phyloP scores from a whole-genome alignment of 352 stramenopile genomes.

The Globisporangium parvum region DNA sequence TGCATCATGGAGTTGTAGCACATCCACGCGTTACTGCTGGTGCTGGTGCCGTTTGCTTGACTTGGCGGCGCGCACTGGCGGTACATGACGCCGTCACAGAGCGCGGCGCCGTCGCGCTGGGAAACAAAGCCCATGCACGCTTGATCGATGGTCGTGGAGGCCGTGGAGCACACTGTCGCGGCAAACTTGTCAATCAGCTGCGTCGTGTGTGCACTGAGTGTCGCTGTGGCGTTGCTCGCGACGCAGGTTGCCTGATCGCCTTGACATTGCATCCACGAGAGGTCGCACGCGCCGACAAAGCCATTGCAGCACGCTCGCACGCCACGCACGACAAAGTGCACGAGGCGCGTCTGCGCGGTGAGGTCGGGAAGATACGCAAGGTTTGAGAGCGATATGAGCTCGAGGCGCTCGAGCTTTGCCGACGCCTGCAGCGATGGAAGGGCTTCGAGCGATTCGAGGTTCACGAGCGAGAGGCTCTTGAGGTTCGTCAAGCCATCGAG shows the following conservation, averaged over 20 bases:
- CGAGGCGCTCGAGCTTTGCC: conserved; percentile 17
- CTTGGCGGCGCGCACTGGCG: conserved; percentile 5
- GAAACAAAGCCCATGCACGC: background rate
- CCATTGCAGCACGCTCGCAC: conserved; percentile 30
- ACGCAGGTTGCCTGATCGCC: conserved; percentile 6
- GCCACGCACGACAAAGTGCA: conserved; percentile 14
- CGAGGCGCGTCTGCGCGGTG: conserved; percentile 9
- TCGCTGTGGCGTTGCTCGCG: background rate
- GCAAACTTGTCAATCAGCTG: conserved; percentile 1
- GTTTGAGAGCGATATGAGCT: conserved; percentile 14
- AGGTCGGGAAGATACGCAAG: conserved; percentile 23
- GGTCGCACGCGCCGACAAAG: conserved; percentile 21
- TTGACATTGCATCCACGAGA: conserved; percentile 13
- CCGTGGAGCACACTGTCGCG: background rate
- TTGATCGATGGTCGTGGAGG: background rate
- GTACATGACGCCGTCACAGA: conserved; percentile 14
- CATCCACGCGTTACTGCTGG: conserved; percentile 7
- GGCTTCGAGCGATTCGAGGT: conserved; percentile 8
- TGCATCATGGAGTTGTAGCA: conserved; percentile 25
- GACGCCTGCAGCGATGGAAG: conserved; percentile 23
- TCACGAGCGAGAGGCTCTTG: conserved; percentile 23
- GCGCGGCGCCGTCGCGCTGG: background rate
- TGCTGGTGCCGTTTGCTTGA: background rate
- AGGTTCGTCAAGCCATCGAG: conserved; percentile 27
- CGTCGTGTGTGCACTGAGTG: background rate